Evolutionary conservation across 176 grass and related monocot genomes (phyloP), one percentile per base, ranked within the genome.

Genomic region (Paspalum notatum): DNA sequence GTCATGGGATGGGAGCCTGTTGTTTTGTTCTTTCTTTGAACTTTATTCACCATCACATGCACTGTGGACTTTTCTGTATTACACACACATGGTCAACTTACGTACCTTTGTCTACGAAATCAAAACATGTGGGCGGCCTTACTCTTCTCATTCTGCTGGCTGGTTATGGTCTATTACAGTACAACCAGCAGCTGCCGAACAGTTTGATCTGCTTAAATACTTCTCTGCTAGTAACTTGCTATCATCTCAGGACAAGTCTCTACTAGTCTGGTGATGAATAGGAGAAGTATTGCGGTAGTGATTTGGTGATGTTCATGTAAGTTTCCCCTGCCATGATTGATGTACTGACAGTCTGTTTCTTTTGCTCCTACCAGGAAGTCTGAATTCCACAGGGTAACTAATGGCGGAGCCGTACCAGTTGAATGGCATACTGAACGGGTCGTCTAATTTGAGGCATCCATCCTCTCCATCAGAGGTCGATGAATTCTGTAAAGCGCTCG

Each of bases 401-500:
- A 91, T 94, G 84, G 89, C 65, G 3, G 92, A 85, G 65, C 47
- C 74, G n/a, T 59, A 75, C 72, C 77, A 71, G 22, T 27, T 77
- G 78, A 94, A 89, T 46, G 58, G 87, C 64, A 51, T 81, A 64
- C 45, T 81, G 62, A 91, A 85, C 4, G 89, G 84, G 76, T 53
- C 18, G 66, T 41, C 78, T 84, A 82, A 72, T 66, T 58, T 77
- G 60, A 84, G 84, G 68, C 85, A 94, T 27, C 79, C 72, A 11
- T 87, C 79, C 38, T 88, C 83, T 65, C 65, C 86, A 0, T 92
- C 89, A 0, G 63, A 91, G 79, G 86, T 99, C 9, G 84, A 93
- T 41, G 92, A 93, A 13, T 99, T 99, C 83, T 99, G 93, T 24
- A 79, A 80, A 58, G 88, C 82, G 7, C 92, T 99, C 7, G 92